These are phyloP conservation scores for Uromyces viciae-fabae DNA, from an alignment of 1,284 basidiomycete species.

Conservation along the genomic window DNA sequence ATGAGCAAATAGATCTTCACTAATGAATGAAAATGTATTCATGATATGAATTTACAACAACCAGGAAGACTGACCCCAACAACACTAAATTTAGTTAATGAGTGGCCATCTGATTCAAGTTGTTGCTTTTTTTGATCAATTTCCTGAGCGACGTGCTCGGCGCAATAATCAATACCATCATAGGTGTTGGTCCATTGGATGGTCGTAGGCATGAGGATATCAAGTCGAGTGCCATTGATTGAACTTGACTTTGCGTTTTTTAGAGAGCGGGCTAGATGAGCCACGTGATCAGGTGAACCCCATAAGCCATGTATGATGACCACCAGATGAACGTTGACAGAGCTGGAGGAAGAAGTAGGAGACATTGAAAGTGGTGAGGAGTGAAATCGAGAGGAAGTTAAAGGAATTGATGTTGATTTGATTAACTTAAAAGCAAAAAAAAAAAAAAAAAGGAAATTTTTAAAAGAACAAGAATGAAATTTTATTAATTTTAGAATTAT, in stretches of 20 bases:
- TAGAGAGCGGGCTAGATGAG: conserved; percentile 58
- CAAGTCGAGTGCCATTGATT: conserved; percentile 53
- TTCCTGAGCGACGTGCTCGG: conserved; percentile 68
- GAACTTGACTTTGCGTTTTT: conserved; percentile 43
- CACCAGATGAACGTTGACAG: conserved; percentile 60
- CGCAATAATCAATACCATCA: conserved; percentile 72
- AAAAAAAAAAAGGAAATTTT: not conserved
- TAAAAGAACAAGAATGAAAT: too few species aligned
- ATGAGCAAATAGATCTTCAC: not conserved
- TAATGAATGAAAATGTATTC: not conserved
- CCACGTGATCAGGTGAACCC: conserved; percentile 66
- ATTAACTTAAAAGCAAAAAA: too few species aligned
- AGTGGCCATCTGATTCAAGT: conserved; percentile 60
- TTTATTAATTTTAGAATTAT: too few species aligned
- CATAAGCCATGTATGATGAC: conserved; percentile 80
- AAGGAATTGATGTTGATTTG: too few species aligned
- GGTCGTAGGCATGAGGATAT: conserved; percentile 61
- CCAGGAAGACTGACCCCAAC: conserved; percentile 58
- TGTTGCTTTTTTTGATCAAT: conserved; percentile 59
- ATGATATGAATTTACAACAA: not conserved
- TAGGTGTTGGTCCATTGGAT: conserved; percentile 65
- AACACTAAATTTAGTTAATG: conserved; percentile 67
- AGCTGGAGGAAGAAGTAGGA: too few species aligned
- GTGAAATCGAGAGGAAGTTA: too few species aligned
- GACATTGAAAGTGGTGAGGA: conserved; percentile 8